These are phyloP conservation scores for Solanum sejunctum DNA, from an alignment of 257 asterid species.

Conservation along the genomic window DNA sequence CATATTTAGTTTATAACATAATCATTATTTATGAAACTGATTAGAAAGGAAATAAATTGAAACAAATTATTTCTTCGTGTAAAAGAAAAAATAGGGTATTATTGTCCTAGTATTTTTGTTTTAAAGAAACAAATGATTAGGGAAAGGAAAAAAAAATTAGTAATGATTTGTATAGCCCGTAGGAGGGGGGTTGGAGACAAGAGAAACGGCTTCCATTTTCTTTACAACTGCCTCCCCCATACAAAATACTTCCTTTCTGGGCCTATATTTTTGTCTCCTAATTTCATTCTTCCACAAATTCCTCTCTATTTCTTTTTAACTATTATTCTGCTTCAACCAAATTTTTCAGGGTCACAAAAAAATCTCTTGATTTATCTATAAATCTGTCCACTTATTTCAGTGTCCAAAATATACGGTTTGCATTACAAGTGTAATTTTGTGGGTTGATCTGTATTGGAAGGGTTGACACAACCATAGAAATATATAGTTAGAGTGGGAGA, in stretches of 20 bases:
- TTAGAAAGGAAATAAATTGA: too few species aligned
- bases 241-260: conserved; percentile 10
- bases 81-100: neutral
- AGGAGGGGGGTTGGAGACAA: conserved; percentile 26
- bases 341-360: neutral
- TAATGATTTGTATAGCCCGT: neutral
- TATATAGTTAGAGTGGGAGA: conserved; percentile 2
- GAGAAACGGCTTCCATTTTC: conserved; percentile 49
- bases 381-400: neutral
- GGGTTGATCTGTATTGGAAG: conserved; percentile 7
- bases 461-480: neutral
- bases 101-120: neutral
- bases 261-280: neutral
- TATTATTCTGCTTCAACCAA: neutral
- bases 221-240: conserved; percentile 27
- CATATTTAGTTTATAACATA: too few species aligned
- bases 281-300: neutral
- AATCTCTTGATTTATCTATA: neutral
- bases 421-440: conserved; percentile 2
- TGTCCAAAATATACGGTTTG: neutral
- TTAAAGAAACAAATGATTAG: neutral
- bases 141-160: neutral
- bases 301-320: neutral
- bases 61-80: too few species aligned
- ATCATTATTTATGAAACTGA: too few species aligned